phyloP scores from a whole-genome alignment of 495 filamentous ascomycete species.

The Collariella sp. region DNA sequence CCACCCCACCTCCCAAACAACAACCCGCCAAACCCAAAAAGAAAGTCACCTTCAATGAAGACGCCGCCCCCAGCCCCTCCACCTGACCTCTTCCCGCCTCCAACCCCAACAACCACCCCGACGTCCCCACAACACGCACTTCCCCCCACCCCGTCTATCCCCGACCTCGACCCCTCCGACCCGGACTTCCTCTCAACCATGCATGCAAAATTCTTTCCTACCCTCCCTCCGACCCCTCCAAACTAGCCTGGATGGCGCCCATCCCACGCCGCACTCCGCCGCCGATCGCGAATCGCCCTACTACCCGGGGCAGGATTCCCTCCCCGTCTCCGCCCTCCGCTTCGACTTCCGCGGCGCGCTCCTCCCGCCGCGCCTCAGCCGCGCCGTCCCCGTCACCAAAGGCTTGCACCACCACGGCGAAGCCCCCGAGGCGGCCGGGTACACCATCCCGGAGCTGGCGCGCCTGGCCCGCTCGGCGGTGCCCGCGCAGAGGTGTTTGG shows the following conservation, averaged over 20 bases:
- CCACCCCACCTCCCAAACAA: neutral
- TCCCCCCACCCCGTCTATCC: conserved; percentile 34
- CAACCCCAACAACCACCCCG: conserved; percentile 28
- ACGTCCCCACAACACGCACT: conserved; percentile 25
- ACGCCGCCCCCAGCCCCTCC: conserved; percentile 25
- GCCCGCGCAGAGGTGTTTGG: conserved; percentile 79
- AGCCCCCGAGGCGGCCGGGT: conserved; percentile 87
- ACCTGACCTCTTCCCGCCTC: conserved; percentile 44
- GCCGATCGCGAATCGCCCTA: conserved; percentile 65
- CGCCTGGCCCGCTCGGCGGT: conserved; percentile 72
- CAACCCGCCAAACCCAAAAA: conserved; percentile 21
- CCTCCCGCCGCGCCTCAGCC: conserved; percentile 62
- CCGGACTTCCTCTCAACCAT: conserved; percentile 75
- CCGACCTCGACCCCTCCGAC: conserved; percentile 72
- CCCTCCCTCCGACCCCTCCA: conserved; percentile 75
- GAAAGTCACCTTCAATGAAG: conserved; percentile 21
- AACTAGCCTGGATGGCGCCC: conserved; percentile 83
- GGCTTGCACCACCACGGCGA: conserved; percentile 93
- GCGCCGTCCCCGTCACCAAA: conserved; percentile 59
- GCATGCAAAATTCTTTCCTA: conserved; percentile 87
- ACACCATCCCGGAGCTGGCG: conserved; percentile 84
- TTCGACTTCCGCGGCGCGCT: conserved; percentile 80
- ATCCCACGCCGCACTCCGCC: conserved; percentile 47
- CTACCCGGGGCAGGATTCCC: conserved; percentile 60
- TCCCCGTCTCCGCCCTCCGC: conserved; percentile 68